Evolutionary conservation across 768 basidiomycete species (phyloP).

Genomic region (Hortiboletus campestris): DNA sequence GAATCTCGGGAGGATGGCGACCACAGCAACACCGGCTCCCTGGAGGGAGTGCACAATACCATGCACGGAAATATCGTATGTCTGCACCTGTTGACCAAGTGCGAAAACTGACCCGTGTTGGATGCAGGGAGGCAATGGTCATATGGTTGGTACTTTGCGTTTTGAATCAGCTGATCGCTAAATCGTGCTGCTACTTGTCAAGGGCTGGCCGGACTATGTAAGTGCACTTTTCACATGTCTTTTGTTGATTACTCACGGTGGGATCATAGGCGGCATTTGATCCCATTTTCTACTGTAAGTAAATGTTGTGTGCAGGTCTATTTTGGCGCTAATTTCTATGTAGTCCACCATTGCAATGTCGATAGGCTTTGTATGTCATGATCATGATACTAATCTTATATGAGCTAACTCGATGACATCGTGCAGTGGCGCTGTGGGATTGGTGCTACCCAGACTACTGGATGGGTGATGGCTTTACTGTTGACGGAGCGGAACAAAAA

Average conservation of each 20-base stretch:
- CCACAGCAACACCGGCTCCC: conserved; percentile 12
- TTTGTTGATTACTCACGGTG: background rate
- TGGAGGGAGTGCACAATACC: conserved; percentile 23
- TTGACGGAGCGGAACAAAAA: conserved; percentile 7
- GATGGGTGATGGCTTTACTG: conserved; percentile 25
- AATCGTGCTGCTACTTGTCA: background rate
- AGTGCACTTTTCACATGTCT: background rate
- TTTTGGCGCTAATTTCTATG: background rate
- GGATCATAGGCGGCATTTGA: conserved; percentile 22
- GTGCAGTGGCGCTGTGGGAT: conserved; percentile 29
- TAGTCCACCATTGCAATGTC: conserved; percentile 27
- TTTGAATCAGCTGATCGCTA: background rate
- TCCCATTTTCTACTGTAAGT: conserved; percentile 27
- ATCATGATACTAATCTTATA: too few species aligned
- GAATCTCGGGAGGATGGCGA: conserved; percentile 17
- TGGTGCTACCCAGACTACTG: conserved; percentile 30
- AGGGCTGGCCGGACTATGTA: conserved; percentile 25
- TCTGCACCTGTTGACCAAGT: background rate
- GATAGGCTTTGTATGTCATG: conserved; percentile 22
- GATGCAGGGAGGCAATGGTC: conserved; percentile 25
- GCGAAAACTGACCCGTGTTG: background rate
- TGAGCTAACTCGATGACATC: background rate
- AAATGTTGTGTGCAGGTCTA: background rate
- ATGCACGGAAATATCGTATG: conserved; percentile 21
- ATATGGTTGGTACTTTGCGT: conserved; percentile 21